These are phyloP conservation scores for Dendrobium nobile DNA, from an alignment of 106 monocot species.

Conservation along the genomic window DNA sequence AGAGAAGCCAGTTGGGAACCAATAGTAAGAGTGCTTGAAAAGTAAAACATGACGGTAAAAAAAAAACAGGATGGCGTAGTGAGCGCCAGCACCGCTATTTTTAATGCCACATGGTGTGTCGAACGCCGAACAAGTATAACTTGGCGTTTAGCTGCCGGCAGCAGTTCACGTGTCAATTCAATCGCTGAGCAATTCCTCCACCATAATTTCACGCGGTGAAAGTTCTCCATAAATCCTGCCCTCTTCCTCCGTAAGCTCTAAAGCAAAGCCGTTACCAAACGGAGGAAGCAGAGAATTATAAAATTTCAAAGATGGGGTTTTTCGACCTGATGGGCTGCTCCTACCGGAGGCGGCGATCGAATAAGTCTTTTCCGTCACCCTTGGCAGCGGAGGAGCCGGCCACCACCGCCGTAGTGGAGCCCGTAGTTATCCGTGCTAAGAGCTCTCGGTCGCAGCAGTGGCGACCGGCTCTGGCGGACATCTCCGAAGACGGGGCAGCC, in stretches of 20 bases:
- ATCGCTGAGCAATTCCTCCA: not conserved
- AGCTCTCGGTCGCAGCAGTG: not conserved
- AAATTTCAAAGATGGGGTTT: not conserved
- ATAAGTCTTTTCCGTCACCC: not conserved
- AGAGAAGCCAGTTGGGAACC: too few species aligned
- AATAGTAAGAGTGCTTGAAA: too few species aligned
- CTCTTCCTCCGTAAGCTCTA: not conserved
- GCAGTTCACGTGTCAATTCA: not conserved
- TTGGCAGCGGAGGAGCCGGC: not conserved
- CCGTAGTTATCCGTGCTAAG: not conserved
- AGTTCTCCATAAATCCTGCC: too few species aligned
- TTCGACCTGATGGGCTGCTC: slow-evolving; percentile 3
- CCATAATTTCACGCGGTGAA: not conserved
- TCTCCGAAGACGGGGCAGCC: not conserved
- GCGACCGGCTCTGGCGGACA: slow-evolving; percentile 1
- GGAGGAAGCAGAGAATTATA: not conserved
- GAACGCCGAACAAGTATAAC: too few species aligned
- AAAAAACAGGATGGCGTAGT: too few species aligned
- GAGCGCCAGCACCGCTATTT: too few species aligned
- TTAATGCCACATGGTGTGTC: too few species aligned
- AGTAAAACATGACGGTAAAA: too few species aligned
- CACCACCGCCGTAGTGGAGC: not conserved
- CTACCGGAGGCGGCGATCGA: not conserved
- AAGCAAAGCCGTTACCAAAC: not conserved
- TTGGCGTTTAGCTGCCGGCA: not conserved